Evolutionary conservation across 345 rosid genomes (phyloP).

Genomic region (Draba incana): DNA sequence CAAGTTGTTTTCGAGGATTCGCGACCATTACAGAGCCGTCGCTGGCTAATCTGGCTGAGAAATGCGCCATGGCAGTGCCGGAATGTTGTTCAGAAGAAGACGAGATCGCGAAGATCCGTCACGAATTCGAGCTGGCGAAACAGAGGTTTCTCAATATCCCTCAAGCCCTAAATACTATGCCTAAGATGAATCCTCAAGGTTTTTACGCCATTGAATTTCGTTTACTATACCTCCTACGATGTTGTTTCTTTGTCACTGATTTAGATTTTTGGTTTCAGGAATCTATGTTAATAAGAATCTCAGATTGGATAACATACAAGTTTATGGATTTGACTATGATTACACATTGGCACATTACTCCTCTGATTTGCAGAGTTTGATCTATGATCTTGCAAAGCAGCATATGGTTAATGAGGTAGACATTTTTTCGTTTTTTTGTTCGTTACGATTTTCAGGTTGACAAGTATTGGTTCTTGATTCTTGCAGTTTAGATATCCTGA

Average conservation of each 20-base stretch:
- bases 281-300: conserved; percentile 89
- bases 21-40: conserved; percentile 39
- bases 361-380: conserved; percentile 73
- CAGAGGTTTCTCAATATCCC: conserved; percentile 78
- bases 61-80: conserved; percentile 33
- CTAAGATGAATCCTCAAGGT: conserved; percentile 92
- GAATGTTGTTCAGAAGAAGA: conserved; percentile 38
- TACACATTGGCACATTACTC: conserved; percentile 94
- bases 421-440: not conserved
- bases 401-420: conserved; percentile 92
- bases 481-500: conserved; percentile 91
- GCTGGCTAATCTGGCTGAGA: conserved; percentile 46
- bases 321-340: conserved; percentile 95
- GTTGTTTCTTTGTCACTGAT: not conserved
- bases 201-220: not conserved
- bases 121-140: conserved; percentile 68
- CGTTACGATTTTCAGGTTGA: not conserved
- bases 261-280: conserved; percentile 48
- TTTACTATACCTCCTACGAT: too few species aligned
- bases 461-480: conserved; percentile 3
- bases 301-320: conserved; percentile 79
- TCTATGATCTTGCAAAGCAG: conserved; percentile 90
- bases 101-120: conserved; percentile 61
- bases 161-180: conserved; percentile 58
- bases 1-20: conserved; percentile 46